Evolutionary conservation across 768 basidiomycete genomes (phyloP).

Genomic region (Mycena albidolilacea): DNA sequence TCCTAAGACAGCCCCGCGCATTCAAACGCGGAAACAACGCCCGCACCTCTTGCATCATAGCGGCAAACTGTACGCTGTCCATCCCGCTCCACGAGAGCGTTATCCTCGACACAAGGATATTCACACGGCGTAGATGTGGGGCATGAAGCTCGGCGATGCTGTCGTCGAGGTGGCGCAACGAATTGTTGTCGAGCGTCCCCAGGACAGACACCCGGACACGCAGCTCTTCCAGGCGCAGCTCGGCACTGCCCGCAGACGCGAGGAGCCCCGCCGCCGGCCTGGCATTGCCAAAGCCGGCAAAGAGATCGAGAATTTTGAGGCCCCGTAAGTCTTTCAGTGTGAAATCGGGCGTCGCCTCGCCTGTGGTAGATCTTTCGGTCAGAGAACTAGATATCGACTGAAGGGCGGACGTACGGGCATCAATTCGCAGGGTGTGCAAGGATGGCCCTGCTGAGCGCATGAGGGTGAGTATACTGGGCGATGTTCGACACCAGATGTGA

Average conservation of each 20-base stretch:
- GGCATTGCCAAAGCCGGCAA: background rate
- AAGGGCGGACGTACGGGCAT: background rate
- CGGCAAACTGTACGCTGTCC: background rate
- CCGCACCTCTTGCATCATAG: background rate
- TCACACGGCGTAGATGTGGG: background rate
- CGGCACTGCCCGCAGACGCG: background rate
- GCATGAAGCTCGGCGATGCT: background rate
- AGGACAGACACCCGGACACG: background rate
- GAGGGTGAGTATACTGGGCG: background rate
- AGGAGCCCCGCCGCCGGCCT: background rate
- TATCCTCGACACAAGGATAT: background rate
- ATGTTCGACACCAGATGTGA: background rate
- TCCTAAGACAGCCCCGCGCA: background rate
- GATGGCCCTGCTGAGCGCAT: background rate
- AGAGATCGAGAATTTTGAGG: background rate
- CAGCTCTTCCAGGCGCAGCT: background rate
- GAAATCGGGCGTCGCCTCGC: background rate
- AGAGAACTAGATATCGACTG: background rate
- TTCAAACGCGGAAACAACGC: background rate
- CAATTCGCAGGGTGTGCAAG: background rate
- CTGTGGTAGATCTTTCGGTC: background rate
- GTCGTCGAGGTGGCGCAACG: background rate
- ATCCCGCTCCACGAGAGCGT: background rate
- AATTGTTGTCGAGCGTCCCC: background rate
- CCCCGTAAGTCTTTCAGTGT: background rate